phyloP scores from a whole-genome alignment of 1,284 basidiomycete genomes.

The Apiotrichum gracile region DNA sequence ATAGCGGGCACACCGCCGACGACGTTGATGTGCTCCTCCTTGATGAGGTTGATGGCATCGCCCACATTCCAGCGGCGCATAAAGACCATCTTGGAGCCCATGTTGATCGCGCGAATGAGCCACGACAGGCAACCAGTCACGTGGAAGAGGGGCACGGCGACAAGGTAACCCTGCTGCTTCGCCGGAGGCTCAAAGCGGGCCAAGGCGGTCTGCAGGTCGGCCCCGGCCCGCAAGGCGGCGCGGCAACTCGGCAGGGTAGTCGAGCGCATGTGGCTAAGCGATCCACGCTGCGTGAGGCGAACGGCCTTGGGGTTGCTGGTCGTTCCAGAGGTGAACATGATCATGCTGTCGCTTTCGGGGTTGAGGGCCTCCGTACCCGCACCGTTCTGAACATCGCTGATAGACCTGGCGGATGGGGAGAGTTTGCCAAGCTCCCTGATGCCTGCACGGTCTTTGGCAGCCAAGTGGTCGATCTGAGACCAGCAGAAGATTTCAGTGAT shows the following conservation, averaged over 20 bases:
- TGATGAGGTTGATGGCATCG: slow-evolving; percentile 29
- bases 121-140: slow-evolving; percentile 42
- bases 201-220: background rate
- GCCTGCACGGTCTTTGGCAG: background rate
- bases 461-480: background rate
- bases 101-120: slow-evolving; percentile 34
- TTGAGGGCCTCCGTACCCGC: slow-evolving; percentile 15
- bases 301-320: slow-evolving; percentile 38
- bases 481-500: background rate
- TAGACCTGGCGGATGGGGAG: background rate
- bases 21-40: slow-evolving; percentile 26
- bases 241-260: slow-evolving; percentile 27
- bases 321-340: slow-evolving; percentile 31
- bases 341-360: slow-evolving; percentile 35
- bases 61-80: slow-evolving; percentile 31
- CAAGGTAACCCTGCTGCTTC: slow-evolving; percentile 27
- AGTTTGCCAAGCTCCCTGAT: background rate
- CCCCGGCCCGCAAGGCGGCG: slow-evolving; percentile 8
- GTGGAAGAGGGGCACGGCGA: slow-evolving; percentile 41
- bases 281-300: slow-evolving; percentile 35
- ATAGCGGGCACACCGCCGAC: slow-evolving; percentile 43
- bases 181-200: background rate
- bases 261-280: slow-evolving; percentile 28
- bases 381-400: background rate
- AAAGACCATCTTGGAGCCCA: slow-evolving; percentile 33